Evolutionary conservation across 176 grass and related monocot genomes (phyloP), one percentile per base, ranked within the genome.

Genomic region (Cocos nucifera): DNA sequence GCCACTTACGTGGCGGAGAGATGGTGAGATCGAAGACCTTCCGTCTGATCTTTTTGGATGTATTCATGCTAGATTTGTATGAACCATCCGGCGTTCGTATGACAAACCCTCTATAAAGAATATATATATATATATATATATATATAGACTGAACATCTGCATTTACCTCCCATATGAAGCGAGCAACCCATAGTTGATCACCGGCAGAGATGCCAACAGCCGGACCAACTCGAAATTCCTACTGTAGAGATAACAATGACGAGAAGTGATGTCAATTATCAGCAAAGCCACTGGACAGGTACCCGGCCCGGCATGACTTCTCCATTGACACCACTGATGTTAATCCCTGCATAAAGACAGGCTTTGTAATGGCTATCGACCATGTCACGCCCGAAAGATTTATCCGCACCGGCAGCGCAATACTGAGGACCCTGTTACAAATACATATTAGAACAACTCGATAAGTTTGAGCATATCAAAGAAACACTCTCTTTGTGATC

Each of bases 211-310:
- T 96, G 55, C 92, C 92, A 3, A 96, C 92, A 27, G 83, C 90
- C 16, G 87, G 92, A 3, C 92, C 92, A 4, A 96, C 92, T 85
- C 91, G 92, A 65, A 96, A 96, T 71, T 96, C 92, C 91, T 86
- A 95, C 91, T 95, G 53, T 21, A 35, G 16, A 65, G 3, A 51
- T 27, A 28, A 15, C 21, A 71, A 57, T 44, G 35, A 10, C 35
- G 12, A 44, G 8, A 44, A 44, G 7, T 39, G 32, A 39, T 39
- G 32, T 39, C 32, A 19, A 66, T 12, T 22, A 19, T 57, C 17
- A 16, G 14, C 6, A 21, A 24, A 25, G 16, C n/a, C 61, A 63
- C 5, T 32, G 15, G 48, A 5, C 1, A 23, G 4, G 3, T 78
- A 95, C 89, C 85, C 89, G 86, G 1, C 90, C 90, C 19, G 90